phyloP scores from a whole-genome alignment of 768 basidiomycete species.

The Pholiota molesta region DNA sequence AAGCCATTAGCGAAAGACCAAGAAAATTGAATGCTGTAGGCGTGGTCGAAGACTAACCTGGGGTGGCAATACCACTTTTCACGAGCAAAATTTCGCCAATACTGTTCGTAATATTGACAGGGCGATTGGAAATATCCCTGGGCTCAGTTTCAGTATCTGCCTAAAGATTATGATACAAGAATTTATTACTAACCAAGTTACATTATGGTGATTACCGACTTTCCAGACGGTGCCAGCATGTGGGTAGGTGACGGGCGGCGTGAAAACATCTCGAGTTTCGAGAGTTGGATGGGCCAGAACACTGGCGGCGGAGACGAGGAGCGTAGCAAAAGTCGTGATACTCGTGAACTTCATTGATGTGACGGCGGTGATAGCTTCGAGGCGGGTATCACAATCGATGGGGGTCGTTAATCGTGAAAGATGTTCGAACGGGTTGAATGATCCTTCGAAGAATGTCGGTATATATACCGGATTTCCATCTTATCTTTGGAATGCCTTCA shows the following conservation, averaged over 20 bases:
- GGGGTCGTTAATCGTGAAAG: slow-evolving; percentile 3
- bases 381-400: background rate
- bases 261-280: slow-evolving; percentile 49
- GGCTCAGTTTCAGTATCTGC: background rate
- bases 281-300: slow-evolving; percentile 23
- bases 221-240: slow-evolving; percentile 39
- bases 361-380: background rate
- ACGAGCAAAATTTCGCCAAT: slow-evolving; percentile 46
- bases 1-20: slow-evolving; percentile 3
- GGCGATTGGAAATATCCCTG: slow-evolving; percentile 44
- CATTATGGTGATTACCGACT: slow-evolving; percentile 39
- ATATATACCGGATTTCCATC: background rate
- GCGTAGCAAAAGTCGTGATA: slow-evolving; percentile 14
- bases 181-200: slow-evolving; percentile 41
- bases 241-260: slow-evolving; percentile 45
- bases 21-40: background rate
- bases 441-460: background rate
- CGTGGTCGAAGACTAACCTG: slow-evolving; percentile 24
- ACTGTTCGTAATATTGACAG: slow-evolving; percentile 51
- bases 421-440: background rate
- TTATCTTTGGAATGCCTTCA: background rate
- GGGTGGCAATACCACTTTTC: slow-evolving; percentile 31
- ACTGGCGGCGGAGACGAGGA: slow-evolving; percentile 23
- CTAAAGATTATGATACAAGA: background rate
- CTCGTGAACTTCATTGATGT: slow-evolving; percentile 24